Conservation (phyloP, 192 early-diverging fungal genomes). For the Umbelopsis sp. region DNA sequence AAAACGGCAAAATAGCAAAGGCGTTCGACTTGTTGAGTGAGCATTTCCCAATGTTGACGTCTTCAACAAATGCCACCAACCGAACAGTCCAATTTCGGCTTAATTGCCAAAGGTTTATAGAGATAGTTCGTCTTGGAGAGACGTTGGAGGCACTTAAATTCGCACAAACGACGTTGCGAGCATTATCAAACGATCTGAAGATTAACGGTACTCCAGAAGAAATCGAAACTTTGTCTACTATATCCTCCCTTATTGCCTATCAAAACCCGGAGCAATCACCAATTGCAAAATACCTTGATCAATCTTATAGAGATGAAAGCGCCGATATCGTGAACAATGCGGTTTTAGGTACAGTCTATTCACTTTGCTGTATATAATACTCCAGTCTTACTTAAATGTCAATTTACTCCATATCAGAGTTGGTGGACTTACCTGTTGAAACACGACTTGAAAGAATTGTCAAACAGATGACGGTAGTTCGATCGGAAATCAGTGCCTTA, state of each 20-base stretch:
- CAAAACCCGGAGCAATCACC: slow-evolving; percentile 59
- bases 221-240: slow-evolving; percentile 43
- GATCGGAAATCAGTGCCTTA: slow-evolving; percentile 15
- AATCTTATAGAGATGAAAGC: slow-evolving; percentile 56
- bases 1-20: neutral
- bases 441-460: slow-evolving; percentile 56
- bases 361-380: neutral
- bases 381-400: neutral
- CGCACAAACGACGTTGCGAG: slow-evolving; percentile 55
- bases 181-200: neutral
- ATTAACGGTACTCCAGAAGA: slow-evolving; percentile 29
- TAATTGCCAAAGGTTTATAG: slow-evolving; percentile 70
- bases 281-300: slow-evolving; percentile 48
- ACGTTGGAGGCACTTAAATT: slow-evolving; percentile 57
- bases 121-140: slow-evolving; percentile 48
- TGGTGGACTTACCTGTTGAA: slow-evolving; percentile 42
- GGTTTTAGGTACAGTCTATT: slow-evolving; percentile 54
- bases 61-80: slow-evolving; percentile 20
- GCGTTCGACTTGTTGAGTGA: neutral
- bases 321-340: slow-evolving; percentile 64
- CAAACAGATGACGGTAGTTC: slow-evolving; percentile 60
- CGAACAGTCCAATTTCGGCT: slow-evolving; percentile 36
- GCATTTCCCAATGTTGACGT: slow-evolving; percentile 1
- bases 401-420: slow-evolving; percentile 29
- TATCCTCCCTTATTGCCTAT: slow-evolving; percentile 65